phyloP scores from a whole-genome alignment of 306 rosid species.

The Sindora glabra region DNA sequence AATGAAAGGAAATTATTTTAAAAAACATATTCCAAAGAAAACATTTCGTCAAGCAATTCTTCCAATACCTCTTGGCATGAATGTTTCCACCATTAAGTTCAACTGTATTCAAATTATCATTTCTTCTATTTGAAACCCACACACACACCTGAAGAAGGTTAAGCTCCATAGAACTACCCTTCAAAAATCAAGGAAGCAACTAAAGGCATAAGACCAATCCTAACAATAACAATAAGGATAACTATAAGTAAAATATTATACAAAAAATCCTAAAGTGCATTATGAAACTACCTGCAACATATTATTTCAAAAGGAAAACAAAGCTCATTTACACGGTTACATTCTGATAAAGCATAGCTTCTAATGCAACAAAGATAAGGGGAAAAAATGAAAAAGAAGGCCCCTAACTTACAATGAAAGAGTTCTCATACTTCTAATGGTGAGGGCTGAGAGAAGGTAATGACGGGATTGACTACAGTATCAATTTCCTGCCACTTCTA shows the following conservation, averaged over 20 bases:
- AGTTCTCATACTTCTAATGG: conserved; percentile 30
- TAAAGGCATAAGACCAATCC: too few relatives aligned
- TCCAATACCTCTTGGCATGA: too few relatives aligned
- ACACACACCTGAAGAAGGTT: too few relatives aligned
- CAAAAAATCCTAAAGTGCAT: conserved; percentile 32
- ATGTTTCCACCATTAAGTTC: too few relatives aligned
- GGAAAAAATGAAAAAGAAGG: background rate
- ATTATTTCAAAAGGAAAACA: conserved; percentile 32
- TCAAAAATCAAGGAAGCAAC: too few relatives aligned
- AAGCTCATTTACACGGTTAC: conserved; percentile 24
- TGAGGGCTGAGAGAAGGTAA: conserved; percentile 79
- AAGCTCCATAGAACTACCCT: too few relatives aligned
- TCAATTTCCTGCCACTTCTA: conserved; percentile 72
- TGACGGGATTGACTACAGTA: conserved; percentile 73
- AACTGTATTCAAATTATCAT: too few relatives aligned
- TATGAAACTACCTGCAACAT: conserved; percentile 24
- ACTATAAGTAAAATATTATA: conserved; percentile 20
- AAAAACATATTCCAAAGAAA: too few relatives aligned
- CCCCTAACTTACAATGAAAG: background rate
- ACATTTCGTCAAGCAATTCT: too few relatives aligned
- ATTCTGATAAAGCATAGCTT: conserved; percentile 20
- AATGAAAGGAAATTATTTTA: too few relatives aligned
- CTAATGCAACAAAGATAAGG: conserved; percentile 7
- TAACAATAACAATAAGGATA: conserved; percentile 7
- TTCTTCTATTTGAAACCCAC: too few relatives aligned